Conservation (phyloP, 345 rosid species). For the Anastatica hierochuntica region DNA sequence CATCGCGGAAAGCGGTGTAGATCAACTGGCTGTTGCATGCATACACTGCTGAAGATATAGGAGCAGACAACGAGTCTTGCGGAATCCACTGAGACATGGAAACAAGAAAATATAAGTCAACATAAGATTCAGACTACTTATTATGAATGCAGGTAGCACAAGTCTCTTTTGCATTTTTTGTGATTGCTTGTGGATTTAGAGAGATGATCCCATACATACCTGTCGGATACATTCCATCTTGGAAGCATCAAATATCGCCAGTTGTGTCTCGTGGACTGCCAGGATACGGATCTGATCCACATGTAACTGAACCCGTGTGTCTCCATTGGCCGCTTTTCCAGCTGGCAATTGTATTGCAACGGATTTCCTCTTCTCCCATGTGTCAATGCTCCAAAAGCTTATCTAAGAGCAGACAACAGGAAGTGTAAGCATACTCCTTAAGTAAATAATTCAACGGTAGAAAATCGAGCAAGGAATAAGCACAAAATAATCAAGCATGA, state of each 20-base stretch:
- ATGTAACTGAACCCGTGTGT: conserved; percentile 74
- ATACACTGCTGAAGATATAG: conserved; percentile 62
- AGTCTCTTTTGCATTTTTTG: no score
- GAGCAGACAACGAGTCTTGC: conserved; percentile 58
- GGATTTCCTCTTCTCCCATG: conserved; percentile 84
- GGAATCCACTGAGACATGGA: conserved; percentile 60
- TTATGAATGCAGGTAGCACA: not conserved
- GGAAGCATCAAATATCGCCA: conserved; percentile 68
- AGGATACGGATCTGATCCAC: conserved; percentile 61
- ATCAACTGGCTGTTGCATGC: conserved; percentile 76
- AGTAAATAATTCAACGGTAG: not conserved
- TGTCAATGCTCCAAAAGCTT: conserved; percentile 70
- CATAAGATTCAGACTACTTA: not conserved
- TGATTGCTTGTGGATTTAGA: conserved; percentile 42
- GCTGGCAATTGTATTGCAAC: conserved; percentile 48
- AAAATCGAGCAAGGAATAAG: no score
- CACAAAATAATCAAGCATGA: no score
- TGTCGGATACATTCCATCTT: conserved; percentile 71
- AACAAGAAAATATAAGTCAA: conserved; percentile 4
- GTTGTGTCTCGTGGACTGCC: conserved; percentile 75
- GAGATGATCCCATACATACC: conserved; percentile 33
- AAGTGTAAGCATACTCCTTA: conserved; percentile 7
- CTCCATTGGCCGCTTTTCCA: conserved; percentile 57
- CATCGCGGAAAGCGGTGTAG: conserved; percentile 61
- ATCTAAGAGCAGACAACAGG: conserved; percentile 35